These are phyloP conservation scores for Schizophyllum amplum DNA, from an alignment of 1,284 basidiomycete species.

Conservation along the genomic window DNA sequence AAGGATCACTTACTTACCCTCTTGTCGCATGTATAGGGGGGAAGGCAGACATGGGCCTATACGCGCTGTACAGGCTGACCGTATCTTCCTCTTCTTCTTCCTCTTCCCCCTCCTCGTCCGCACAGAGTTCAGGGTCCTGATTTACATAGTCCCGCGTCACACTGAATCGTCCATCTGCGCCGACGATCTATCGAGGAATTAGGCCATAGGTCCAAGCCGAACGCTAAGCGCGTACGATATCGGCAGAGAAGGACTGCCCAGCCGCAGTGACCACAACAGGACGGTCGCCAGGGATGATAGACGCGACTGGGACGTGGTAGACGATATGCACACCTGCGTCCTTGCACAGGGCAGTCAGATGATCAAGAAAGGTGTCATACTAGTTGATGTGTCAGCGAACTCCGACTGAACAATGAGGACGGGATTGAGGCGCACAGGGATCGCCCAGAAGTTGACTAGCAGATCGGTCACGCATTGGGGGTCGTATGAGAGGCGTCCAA, in stretches of 20 bases:
- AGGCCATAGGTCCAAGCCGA: not conserved
- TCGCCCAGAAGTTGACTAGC: not conserved
- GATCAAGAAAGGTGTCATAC: not conserved
- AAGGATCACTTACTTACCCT: conserved; percentile 2
- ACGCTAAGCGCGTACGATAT: conserved; percentile 6
- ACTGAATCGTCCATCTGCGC: conserved; percentile 10
- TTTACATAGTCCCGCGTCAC: conserved; percentile 4
- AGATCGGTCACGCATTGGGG: not conserved
- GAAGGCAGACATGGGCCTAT: not conserved
- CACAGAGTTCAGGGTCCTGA: not conserved
- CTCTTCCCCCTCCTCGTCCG: conserved; percentile 4
- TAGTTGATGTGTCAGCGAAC: not conserved
- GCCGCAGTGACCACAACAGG: conserved; percentile 3
- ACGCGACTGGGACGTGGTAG: conserved; percentile 3
- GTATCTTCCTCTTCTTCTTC: not conserved
- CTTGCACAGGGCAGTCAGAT: conserved; percentile 4
- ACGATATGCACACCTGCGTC: conserved; percentile 2
- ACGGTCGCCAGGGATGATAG: not conserved
- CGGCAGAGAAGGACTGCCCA: conserved; percentile 5
- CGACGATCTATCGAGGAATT: conserved; percentile 5
- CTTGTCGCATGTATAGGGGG: not conserved
- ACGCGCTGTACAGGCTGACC: not conserved
- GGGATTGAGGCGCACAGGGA: not conserved
- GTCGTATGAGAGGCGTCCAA: not conserved
- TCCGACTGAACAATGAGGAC: not conserved